Evolutionary conservation across 2,329 filamentous ascomycete genomes (phyloP).

Genomic region (Cyphellophora attinorum): DNA sequence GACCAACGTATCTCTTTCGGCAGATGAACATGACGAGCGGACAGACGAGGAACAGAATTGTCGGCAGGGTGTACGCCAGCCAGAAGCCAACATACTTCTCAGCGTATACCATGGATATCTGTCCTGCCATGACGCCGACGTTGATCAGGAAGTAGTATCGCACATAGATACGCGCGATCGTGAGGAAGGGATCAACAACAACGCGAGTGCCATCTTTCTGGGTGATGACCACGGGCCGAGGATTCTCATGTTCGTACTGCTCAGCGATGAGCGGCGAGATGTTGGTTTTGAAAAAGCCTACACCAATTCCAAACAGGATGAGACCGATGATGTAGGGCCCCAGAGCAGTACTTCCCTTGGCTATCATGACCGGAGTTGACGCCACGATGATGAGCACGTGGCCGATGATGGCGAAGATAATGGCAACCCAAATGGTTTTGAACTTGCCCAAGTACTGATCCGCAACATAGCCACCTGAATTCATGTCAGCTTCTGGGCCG

Average conservation of each 20-base stretch:
- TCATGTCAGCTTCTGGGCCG: too few relatives aligned
- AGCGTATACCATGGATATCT: constrained; percentile 60
- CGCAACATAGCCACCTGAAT: constrained; percentile 24
- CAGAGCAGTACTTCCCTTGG: constrained; percentile 18
- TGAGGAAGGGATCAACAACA: constrained; percentile 60
- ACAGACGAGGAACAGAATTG: constrained; percentile 51
- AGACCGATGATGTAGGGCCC: constrained; percentile 21
- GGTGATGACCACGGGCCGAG: constrained; percentile 48
- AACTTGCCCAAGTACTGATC: constrained; percentile 47
- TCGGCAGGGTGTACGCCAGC: constrained; percentile 61
- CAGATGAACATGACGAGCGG: constrained; percentile 51
- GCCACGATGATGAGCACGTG: constrained; percentile 19
- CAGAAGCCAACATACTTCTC: constrained; percentile 71
- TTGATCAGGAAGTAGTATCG: constrained; percentile 65
- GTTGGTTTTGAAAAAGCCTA: constrained; percentile 73
- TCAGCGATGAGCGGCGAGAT: constrained; percentile 63
- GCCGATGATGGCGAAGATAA: constrained; percentile 26
- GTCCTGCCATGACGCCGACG: constrained; percentile 51
- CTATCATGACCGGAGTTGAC: constrained; percentile 16
- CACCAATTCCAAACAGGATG: constrained; percentile 27
- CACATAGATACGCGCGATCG: constrained; percentile 56
- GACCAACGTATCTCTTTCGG: constrained; percentile 52
- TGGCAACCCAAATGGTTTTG: constrained; percentile 24
- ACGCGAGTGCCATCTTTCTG: constrained; percentile 53
- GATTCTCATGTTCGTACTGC: constrained; percentile 48